Evolutionary conservation across 495 filamentous ascomycete genomes (phyloP), one percentile per base, ranked within the genome.

Genomic region (Aspergillus bertholletiae): DNA sequence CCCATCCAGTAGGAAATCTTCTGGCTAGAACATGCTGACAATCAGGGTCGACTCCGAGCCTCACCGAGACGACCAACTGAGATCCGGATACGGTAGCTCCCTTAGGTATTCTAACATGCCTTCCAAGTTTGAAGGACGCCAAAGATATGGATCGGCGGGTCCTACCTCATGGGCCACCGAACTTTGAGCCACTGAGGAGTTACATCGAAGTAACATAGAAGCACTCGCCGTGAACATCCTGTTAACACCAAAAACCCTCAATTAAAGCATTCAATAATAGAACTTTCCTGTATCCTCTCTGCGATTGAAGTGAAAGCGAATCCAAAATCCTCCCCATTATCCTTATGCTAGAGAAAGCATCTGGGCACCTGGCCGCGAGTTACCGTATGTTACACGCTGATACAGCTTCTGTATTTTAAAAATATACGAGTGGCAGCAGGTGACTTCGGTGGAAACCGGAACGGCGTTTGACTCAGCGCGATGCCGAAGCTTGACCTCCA

Each of bases 371-470:
- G 4, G 18, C 50, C 17, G 24, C 13, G 24, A 43, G 26, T 45
- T 24, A 20, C 40, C 9, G 9, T 9, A 15, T 32, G 1, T 54
- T 46, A 47, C 52, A 26, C 34, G n/a, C 0, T 3, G 18, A 37
- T 40, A 47, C 43, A 4, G 9, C 7, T 2, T 7, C n/a, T 9
- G 45, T 54, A 41, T 47, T 46, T 26, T 39, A 21, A 23, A 20
- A 20, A 21, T 44, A 40, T 15, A 47, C 41, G 52, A 48, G 34
- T 3, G 17, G 15, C 2, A 41, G 55, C 68, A 69, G 65, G 61
- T 70, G 68, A 70, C 59, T 17, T 65, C 68, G 68, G 68, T 52
- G 57, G 35, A 55, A 63, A 54, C 51, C 68, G 68, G 68, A 57
- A 49, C 55, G 55, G 20, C 37, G 49, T 30, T 49, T 41, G 49